Conservation (phyloP, 805 yeast genomes). For the Ogataea saltuana region DNA sequence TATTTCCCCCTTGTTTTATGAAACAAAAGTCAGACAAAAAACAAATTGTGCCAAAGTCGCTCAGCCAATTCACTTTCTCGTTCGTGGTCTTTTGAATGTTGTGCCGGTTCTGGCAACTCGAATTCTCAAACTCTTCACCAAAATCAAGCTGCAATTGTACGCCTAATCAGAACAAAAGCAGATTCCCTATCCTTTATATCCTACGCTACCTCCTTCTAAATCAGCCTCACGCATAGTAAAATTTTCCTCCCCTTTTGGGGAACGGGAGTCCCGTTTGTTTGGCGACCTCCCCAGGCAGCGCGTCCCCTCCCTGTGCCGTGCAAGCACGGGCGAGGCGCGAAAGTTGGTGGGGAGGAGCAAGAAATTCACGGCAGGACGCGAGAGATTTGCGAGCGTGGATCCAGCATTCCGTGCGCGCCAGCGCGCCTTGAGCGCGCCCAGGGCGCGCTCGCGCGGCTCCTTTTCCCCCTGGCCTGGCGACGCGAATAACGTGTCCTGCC, state of each 20-base stretch:
- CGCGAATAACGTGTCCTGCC: constrained; percentile 10
- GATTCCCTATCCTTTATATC: constrained; percentile 9
- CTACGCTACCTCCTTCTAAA: constrained; percentile 5
- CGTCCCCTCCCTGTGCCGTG: constrained; percentile 6
- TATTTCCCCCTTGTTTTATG: constrained; percentile 4
- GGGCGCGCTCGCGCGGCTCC: constrained; percentile 7
- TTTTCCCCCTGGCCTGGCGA: constrained; percentile 6
- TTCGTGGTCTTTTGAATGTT: not conserved
- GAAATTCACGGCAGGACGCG: too few relatives aligned
- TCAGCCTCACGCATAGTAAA: constrained; percentile 4
- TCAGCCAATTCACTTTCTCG: constrained; percentile 4
- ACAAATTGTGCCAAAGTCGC: constrained; percentile 6
- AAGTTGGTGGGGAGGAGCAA: not conserved
- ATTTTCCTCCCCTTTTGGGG: constrained; percentile 12
- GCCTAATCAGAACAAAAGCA: constrained; percentile 1
- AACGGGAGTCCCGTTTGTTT: constrained; percentile 9
- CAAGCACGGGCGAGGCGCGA: constrained; percentile 4
- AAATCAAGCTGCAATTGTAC: not conserved
- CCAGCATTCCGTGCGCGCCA: not conserved
- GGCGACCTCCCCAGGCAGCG: constrained; percentile 5
- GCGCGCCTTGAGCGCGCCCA: constrained; percentile 1
- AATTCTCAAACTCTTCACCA: constrained; percentile 4
- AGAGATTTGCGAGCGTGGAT: not conserved
- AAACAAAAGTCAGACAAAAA: constrained; percentile 7
- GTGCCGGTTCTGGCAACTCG: not conserved